A percentile compares a stretch with the other conserved stretches of the same genome.
Evolutionary conservation across 169 alveolate genomes (phyloP).

Genomic region (Eimeria falciformis): DNA sequence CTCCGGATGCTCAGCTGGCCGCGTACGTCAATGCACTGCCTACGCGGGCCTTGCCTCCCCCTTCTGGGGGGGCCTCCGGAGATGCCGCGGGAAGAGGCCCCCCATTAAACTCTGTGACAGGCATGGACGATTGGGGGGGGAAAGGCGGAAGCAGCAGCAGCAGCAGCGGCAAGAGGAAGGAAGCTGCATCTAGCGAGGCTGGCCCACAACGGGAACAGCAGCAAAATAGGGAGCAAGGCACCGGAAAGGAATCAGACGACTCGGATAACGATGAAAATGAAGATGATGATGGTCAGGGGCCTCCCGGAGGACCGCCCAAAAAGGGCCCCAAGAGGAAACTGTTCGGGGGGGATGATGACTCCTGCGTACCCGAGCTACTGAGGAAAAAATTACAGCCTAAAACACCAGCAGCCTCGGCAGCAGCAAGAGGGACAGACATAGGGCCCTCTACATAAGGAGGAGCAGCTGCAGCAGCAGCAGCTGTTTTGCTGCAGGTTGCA

Average conservation of each 20-base stretch:
- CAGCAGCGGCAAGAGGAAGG: neutral
- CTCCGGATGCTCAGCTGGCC: slow-evolving; percentile 76
- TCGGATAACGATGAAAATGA: slow-evolving; percentile 17
- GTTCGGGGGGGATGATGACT: slow-evolving; percentile 68
- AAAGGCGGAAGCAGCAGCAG: neutral
- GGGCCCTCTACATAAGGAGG: neutral
- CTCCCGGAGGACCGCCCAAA: neutral
- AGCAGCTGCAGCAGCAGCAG: neutral
- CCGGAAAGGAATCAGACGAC: neutral
- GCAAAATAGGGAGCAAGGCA: neutral
- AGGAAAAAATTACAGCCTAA: slow-evolving; percentile 52
- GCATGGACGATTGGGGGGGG: neutral
- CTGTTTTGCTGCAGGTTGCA: too few species aligned
- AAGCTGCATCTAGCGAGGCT: neutral
- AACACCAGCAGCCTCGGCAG: slow-evolving; percentile 59
- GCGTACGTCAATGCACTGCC: slow-evolving; percentile 73
- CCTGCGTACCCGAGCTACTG: slow-evolving; percentile 60
- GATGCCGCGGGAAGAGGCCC: neutral
- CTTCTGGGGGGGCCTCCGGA: slow-evolving; percentile 1
- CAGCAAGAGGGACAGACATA: slow-evolving; percentile 29
- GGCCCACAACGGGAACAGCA: slow-evolving; percentile 6
- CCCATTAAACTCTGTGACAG: too few species aligned
- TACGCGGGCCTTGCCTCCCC: slow-evolving; percentile 29
- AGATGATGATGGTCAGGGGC: slow-evolving; percentile 44
- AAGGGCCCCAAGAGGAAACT: slow-evolving; percentile 56